phyloP scores from a whole-genome alignment of 352 stramenopile species.

The Phytopythium aichiense region DNA sequence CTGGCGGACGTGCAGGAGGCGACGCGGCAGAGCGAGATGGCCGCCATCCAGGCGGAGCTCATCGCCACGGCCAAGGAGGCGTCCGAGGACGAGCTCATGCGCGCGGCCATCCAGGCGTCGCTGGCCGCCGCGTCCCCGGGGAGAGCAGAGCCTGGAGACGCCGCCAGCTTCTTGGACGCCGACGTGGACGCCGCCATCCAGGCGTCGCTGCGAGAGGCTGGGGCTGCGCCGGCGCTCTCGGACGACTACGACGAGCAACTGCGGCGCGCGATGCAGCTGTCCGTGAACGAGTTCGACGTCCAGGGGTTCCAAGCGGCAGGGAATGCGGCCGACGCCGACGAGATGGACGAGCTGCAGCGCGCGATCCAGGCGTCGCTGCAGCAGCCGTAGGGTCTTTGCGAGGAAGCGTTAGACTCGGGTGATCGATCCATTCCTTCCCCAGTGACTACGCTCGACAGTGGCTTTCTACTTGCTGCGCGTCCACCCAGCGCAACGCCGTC shows the following conservation, averaged over 20 bases:
- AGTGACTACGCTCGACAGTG: neutral
- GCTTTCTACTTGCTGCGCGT: neutral
- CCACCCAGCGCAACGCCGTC: too few relatives aligned
- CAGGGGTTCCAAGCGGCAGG: neutral
- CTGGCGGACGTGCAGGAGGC: constrained; percentile 41
- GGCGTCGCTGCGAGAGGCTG: constrained; percentile 38
- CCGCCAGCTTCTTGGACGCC: constrained; percentile 28
- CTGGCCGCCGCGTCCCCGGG: constrained; percentile 20
- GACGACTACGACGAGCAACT: constrained; percentile 61
- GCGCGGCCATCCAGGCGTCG: constrained; percentile 62
- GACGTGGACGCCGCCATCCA: constrained; percentile 66
- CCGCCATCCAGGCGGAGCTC: constrained; percentile 67
- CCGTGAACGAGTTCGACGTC: constrained; percentile 35
- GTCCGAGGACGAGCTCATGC: constrained; percentile 75
- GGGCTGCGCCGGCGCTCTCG: neutral
- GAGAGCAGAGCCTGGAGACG: constrained; percentile 3
- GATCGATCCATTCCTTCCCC: neutral
- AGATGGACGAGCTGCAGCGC: constrained; percentile 73
- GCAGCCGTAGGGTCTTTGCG: constrained; percentile 21
- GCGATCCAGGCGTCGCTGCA: constrained; percentile 79
- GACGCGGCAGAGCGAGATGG: constrained; percentile 69
- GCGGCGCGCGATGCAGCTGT: constrained; percentile 52
- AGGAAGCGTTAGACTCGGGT: neutral
- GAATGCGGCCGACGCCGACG: constrained; percentile 35
- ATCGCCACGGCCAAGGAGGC: constrained; percentile 60